Evolutionary conservation across 495 filamentous ascomycete genomes (phyloP), one percentile per base, ranked within the genome.

Genomic region (Staphylotrichum longicolle): DNA sequence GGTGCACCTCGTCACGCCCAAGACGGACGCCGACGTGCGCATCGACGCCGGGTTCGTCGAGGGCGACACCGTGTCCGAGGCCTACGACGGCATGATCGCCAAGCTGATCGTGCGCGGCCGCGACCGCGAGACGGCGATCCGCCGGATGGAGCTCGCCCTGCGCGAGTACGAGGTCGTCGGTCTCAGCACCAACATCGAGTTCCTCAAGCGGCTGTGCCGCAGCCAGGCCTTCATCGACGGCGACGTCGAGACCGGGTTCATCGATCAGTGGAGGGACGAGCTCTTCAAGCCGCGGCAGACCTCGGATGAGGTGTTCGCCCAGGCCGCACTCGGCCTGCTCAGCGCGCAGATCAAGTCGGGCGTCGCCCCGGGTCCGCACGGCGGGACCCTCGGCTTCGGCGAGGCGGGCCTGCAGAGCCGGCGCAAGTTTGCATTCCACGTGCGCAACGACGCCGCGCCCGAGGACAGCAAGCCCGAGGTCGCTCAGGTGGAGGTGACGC

Each of bases 1-100:
- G 4, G 78, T 93, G 32, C 89, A 97, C 74, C 84, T 98, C 8
- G 82, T 83, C 15, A 91, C 86, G 1, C 94, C 95, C 0, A 72
- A 75, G n/a, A 69, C 77, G 1, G 82, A 82, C 10, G 82, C 88
- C 3, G 87, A 88, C 61, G 83, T 96, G 47, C 85, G 94, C 34
- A 91, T 99, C 59, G 94, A 99, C 68, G 89, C 91, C 7, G 95
- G 95, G 0, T 98, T 98, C 68, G 82, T 91, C 11, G 80, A 89
- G 63, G 95, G 95, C 15, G 93, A 98, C 69, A 89, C 93, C 62
- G 87, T 99, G 1, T 95, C 92, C 0, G 88, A 92, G n/a, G 87
- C 94, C 56, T 99, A 98, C 74, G 94, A 99, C 66, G 93, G 94
- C 5, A 98, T 99, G 94, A 97, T 99, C 63, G 88, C 95, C 46